Conservation (phyloP, 2,329 filamentous ascomycete genomes). For the Talaromyces sp. region DNA sequence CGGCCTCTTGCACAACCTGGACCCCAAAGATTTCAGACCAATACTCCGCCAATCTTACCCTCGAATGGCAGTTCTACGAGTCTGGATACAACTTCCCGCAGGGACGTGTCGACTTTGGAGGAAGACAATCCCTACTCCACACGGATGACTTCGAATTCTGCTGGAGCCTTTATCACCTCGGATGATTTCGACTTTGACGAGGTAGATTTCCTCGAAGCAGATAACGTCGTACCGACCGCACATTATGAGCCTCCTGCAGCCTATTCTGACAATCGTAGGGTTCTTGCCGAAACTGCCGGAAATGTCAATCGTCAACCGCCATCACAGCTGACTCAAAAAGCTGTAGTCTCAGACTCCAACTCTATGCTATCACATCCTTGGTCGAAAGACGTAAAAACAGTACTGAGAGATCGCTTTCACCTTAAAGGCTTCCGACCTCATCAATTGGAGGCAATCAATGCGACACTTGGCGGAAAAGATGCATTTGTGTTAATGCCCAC, state of each 20-base stretch:
- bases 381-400: conserved; percentile 78
- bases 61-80: neutral
- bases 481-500: conserved; percentile 97
- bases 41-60: neutral
- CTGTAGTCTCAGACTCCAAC: conserved; percentile 25
- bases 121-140: conserved; percentile 1
- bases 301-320: conserved; percentile 33
- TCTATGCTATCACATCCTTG: conserved; percentile 64
- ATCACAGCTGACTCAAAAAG: conserved; percentile 28
- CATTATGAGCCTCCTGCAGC: conserved; percentile 23
- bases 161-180: conserved; percentile 2
- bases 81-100: neutral
- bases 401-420: conserved; percentile 77
- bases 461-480: conserved; percentile 80
- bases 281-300: conserved; percentile 42
- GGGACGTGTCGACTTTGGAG: conserved; percentile 1
- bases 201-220: conserved; percentile 45
- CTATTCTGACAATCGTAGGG: conserved; percentile 28
- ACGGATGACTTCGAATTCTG: neutral
- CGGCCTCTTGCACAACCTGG: conserved; percentile 1
- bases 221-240: conserved; percentile 33
- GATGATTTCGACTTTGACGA: conserved; percentile 24
- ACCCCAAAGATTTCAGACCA: conserved; percentile 5
- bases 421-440: conserved; percentile 85
- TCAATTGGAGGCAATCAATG: conserved; percentile 93